These are phyloP conservation scores for Yamadazyma philogaea DNA, from an alignment of 805 yeast species.

Conservation along the genomic window DNA sequence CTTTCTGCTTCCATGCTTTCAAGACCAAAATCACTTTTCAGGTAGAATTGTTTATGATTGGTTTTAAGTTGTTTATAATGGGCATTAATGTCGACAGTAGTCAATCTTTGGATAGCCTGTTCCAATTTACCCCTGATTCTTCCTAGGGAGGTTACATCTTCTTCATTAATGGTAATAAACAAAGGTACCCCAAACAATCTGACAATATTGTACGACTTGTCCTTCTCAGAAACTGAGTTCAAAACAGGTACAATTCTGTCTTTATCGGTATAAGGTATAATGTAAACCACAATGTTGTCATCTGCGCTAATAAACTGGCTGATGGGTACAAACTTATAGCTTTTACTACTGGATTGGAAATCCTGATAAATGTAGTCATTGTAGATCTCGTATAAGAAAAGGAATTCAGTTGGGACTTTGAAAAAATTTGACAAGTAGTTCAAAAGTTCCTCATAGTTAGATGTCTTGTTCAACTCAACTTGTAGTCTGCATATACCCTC, in stretches of 20 bases:
- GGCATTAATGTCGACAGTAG: constrained; percentile 21
- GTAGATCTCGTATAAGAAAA: constrained; percentile 48
- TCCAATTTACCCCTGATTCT: constrained; percentile 57
- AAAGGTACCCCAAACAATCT: constrained; percentile 74
- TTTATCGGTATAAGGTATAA: constrained; percentile 42
- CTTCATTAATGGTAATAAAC: constrained; percentile 54
- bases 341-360: constrained; percentile 56
- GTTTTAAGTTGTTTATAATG: constrained; percentile 21
- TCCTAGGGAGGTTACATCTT: constrained; percentile 57
- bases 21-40: constrained; percentile 26
- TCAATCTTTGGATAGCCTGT: constrained; percentile 24
- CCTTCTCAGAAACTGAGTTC: constrained; percentile 39
- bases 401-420: constrained; percentile 21
- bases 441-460: constrained; percentile 63
- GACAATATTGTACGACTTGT: constrained; percentile 33
- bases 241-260: constrained; percentile 57
- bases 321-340: constrained; percentile 58
- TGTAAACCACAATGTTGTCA: constrained; percentile 68
- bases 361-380: constrained; percentile 65
- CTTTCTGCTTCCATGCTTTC: constrained; percentile 9
- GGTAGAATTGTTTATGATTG: constrained; percentile 18
- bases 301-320: constrained; percentile 59
- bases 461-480: constrained; percentile 66
- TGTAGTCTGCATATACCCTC: constrained; percentile 45
- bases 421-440: constrained; percentile 53